These are phyloP conservation scores for Russula earlei DNA, from an alignment of 768 basidiomycete species.

Conservation along the genomic window DNA sequence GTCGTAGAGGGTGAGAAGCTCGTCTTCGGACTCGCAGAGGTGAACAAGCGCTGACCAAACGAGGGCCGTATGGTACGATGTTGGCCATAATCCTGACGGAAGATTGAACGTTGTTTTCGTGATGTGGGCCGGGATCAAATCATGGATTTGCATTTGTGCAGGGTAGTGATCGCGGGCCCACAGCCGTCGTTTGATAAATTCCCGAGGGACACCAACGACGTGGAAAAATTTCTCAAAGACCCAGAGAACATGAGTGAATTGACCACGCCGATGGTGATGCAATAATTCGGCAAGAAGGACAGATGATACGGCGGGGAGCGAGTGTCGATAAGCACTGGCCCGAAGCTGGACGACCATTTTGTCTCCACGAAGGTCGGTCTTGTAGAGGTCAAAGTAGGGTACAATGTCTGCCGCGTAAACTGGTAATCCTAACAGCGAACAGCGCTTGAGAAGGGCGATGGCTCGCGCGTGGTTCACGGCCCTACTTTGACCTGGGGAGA, in stretches of 20 bases:
- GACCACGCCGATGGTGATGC: conserved; percentile 13
- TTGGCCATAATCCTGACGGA: conserved; percentile 27
- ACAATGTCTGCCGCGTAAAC: conserved; percentile 5
- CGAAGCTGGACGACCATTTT: not conserved
- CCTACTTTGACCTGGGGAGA: not conserved
- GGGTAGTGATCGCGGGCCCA: conserved; percentile 5
- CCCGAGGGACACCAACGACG: conserved; percentile 41
- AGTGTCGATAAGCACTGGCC: conserved; percentile 4
- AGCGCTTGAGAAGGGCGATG: conserved; percentile 5
- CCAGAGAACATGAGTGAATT: conserved; percentile 17
- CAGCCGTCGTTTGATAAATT: not conserved
- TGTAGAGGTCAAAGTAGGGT: conserved; percentile 17
- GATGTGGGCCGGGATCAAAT: conserved; percentile 24
- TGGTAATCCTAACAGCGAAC: not conserved
- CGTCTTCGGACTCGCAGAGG: conserved; percentile 18
- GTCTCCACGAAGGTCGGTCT: conserved; percentile 1
- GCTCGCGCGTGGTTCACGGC: not conserved
- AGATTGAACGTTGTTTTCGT: conserved; percentile 19
- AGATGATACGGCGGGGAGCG: not conserved
- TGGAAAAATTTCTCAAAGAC: conserved; percentile 46
- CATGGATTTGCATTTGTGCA: not conserved
- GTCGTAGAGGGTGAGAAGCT: conserved; percentile 34
- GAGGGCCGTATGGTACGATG: conserved; percentile 27
- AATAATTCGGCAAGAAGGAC: conserved; percentile 24
- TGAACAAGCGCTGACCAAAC: conserved; percentile 28